Conservation (phyloP, 257 asterid genomes). For the Nicotiana knightiana region DNA sequence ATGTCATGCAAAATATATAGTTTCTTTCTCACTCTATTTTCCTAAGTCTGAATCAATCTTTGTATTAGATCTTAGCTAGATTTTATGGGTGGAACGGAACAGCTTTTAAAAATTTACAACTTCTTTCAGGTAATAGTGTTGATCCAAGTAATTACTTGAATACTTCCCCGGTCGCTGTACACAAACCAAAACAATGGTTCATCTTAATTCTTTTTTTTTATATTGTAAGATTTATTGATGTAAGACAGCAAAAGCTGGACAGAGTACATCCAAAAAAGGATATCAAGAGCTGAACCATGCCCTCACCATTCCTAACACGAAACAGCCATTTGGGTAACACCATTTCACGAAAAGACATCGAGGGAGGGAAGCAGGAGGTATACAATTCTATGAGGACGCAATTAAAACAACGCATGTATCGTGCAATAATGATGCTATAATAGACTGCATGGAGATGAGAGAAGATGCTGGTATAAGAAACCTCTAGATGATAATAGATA, state of each 20-base stretch:
- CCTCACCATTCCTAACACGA: background rate
- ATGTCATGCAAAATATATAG: background rate
- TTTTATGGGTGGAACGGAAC: background rate
- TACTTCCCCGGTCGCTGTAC: background rate
- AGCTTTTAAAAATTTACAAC: background rate
- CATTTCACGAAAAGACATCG: background rate
- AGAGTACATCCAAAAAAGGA: background rate
- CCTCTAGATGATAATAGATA: background rate
- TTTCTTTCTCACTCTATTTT: background rate
- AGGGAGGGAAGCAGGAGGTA: background rate
- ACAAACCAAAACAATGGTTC: background rate
- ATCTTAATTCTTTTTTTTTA: background rate
- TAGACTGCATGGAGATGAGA: background rate
- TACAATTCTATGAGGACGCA: background rate
- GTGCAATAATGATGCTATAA: background rate
- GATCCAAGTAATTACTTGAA: background rate
- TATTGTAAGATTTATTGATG: too few relatives aligned
- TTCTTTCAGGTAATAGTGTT: background rate
- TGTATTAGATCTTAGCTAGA: background rate
- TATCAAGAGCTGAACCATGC: background rate
- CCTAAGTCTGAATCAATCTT: background rate
- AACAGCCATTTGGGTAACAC: background rate
- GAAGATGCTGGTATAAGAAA: background rate
- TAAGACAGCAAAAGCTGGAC: too few relatives aligned
- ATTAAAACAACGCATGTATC: background rate